Evolutionary conservation across 116 monocot species (phyloP).

Genomic region (Phalaenopsis hybrid): DNA sequence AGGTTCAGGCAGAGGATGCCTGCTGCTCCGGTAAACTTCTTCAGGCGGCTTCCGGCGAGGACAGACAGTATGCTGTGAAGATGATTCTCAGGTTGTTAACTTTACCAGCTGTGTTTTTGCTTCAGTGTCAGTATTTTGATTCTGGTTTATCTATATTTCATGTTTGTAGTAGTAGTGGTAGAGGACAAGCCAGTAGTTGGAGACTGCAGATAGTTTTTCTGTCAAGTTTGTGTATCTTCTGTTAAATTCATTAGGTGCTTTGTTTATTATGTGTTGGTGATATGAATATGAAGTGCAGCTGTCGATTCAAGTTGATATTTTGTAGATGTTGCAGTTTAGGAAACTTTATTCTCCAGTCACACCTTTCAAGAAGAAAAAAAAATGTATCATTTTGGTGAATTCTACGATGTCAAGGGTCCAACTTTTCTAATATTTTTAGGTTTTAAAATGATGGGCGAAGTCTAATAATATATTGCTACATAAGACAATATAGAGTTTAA

Average conservation of each 20-base stretch:
- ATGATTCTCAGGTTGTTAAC: background rate
- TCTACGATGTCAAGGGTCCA: no score
- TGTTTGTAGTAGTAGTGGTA: background rate
- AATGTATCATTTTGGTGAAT: no score
- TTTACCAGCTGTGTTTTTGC: background rate
- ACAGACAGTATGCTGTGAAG: slow-evolving; percentile 57
- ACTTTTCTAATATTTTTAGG: no score
- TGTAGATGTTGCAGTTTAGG: no score
- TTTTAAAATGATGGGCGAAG: no score
- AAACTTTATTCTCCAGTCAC: no score
- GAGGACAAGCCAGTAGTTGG: background rate
- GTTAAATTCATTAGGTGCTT: background rate
- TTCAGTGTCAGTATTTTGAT: background rate
- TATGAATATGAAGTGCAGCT: background rate
- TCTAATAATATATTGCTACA: no score
- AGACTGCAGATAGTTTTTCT: background rate
- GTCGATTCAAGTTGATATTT: no score
- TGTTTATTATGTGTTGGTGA: background rate
- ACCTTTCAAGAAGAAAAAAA: no score
- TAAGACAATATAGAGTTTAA: no score
- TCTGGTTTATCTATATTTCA: background rate
- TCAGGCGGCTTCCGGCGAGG: slow-evolving; percentile 53
- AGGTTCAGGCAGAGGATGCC: slow-evolving; percentile 53
- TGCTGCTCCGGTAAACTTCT: slow-evolving; percentile 37
- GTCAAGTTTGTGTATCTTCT: background rate